phyloP scores from a whole-genome alignment of 257 asterid species.

The Solanum appendiculatum region DNA sequence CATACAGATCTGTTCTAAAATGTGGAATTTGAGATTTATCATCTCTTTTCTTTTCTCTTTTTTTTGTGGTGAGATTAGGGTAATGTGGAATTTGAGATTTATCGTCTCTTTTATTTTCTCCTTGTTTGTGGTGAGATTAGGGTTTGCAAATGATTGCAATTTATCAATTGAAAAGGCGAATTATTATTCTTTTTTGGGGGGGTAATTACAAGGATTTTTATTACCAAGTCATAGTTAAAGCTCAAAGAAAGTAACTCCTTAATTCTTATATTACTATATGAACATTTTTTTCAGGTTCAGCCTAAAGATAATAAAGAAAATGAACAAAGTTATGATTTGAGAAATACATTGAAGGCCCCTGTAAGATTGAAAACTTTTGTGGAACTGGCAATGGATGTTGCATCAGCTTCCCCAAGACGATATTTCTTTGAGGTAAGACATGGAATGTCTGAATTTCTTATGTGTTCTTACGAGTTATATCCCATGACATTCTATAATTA shows the following conservation, averaged over 20 bases:
- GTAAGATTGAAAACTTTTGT: slow-evolving; percentile 67
- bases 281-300: slow-evolving; percentile 40
- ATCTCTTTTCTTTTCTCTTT: neutral
- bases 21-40: neutral
- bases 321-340: slow-evolving; percentile 7
- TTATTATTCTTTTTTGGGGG: neutral
- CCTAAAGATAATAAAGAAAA: slow-evolving; percentile 26
- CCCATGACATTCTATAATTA: neutral
- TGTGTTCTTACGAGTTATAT: neutral
- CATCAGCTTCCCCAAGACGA: slow-evolving; percentile 88
- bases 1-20: neutral
- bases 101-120: neutral
- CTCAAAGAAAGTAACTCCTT: neutral
- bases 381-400: slow-evolving; percentile 81
- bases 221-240: neutral
- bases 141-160: neutral
- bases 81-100: too few species aligned
- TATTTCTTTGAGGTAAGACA: slow-evolving; percentile 86
- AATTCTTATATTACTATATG: neutral
- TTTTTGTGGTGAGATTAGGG: neutral
- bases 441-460: neutral
- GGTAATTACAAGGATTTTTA: neutral
- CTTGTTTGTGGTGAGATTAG: neutral
- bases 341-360: slow-evolving; percentile 25
- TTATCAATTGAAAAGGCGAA: neutral